Conservation (phyloP, 2,329 filamentous ascomycete species). For the Fusarium torulosum region DNA sequence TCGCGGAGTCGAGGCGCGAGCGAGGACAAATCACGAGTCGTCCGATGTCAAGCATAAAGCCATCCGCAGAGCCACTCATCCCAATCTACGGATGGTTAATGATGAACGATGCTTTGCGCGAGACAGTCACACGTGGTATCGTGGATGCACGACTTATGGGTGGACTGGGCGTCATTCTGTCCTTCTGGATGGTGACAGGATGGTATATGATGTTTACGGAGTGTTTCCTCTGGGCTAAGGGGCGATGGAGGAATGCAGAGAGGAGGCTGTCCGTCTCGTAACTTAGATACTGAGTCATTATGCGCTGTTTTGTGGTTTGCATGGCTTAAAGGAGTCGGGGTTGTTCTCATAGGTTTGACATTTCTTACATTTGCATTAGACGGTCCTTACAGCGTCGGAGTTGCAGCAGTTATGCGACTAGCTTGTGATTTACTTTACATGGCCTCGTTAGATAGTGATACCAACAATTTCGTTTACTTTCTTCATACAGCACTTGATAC, state of each 20-base stretch:
- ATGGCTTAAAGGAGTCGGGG: slow-evolving; percentile 18
- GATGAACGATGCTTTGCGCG: slow-evolving; percentile 57
- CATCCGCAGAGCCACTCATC: slow-evolving; percentile 51
- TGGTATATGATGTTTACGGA: slow-evolving; percentile 64
- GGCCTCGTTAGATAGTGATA: slow-evolving; percentile 39
- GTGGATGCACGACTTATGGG: slow-evolving; percentile 60
- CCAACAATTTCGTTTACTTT: slow-evolving; percentile 29
- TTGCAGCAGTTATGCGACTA: slow-evolving; percentile 16
- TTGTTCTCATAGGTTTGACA: slow-evolving; percentile 5
- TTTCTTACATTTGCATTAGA: slow-evolving; percentile 20
- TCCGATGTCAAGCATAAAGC: slow-evolving; percentile 26
- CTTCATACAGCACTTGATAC: slow-evolving; percentile 13
- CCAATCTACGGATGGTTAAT: slow-evolving; percentile 60
- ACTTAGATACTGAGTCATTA: background rate
- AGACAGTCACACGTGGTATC: slow-evolving; percentile 53
- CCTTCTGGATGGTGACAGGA: slow-evolving; percentile 63
- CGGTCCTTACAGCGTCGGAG: slow-evolving; percentile 28
- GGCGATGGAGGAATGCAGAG: slow-evolving; percentile 49
- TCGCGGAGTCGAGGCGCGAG: slow-evolving; percentile 59
- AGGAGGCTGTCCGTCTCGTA: slow-evolving; percentile 41
- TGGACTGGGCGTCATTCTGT: slow-evolving; percentile 61
- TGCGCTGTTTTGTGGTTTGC: slow-evolving; percentile 7
- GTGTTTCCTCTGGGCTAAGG: slow-evolving; percentile 56
- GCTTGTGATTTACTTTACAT: slow-evolving; percentile 4
- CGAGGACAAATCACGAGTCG: slow-evolving; percentile 28